Percentiles rank a stretch among this genome's conserved stretches.
These are phyloP conservation scores for Purpureocillium lavendulum DNA, from an alignment of 2,329 filamentous ascomycete genomes.

Conservation along the genomic window DNA sequence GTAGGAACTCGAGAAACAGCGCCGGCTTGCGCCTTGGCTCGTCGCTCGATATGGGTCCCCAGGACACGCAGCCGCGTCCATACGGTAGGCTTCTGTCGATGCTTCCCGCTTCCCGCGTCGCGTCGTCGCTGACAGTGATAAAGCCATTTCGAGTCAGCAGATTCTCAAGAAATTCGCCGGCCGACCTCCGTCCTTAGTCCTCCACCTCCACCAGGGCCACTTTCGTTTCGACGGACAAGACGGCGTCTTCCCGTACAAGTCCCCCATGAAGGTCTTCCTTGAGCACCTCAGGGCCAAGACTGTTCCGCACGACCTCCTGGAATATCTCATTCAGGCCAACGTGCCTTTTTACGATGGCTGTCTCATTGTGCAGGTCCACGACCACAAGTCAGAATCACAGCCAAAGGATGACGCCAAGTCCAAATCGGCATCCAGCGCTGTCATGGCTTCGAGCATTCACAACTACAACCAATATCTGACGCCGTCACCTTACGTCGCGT, in stretches of 20 bases:
- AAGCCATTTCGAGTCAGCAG: slow-evolving; percentile 66
- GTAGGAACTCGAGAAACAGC: slow-evolving; percentile 42
- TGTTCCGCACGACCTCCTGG: slow-evolving; percentile 81
- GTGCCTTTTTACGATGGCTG: slow-evolving; percentile 90
- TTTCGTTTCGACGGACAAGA: slow-evolving; percentile 93
- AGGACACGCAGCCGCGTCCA: slow-evolving; percentile 37
- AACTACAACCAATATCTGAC: slow-evolving; percentile 88
- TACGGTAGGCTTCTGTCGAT: slow-evolving; percentile 34
- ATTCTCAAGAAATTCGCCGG: slow-evolving; percentile 76
- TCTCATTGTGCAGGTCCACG: slow-evolving; percentile 87
- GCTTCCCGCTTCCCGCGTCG: neutral
- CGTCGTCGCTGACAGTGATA: neutral
- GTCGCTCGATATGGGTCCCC: slow-evolving; percentile 30
- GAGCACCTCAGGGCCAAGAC: slow-evolving; percentile 70
- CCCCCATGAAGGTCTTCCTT: slow-evolving; percentile 75
- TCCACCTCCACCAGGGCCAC: slow-evolving; percentile 78
- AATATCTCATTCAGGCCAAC: slow-evolving; percentile 61
- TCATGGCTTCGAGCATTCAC: slow-evolving; percentile 74
- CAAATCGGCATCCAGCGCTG: slow-evolving; percentile 48
- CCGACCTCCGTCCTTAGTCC: slow-evolving; percentile 70
- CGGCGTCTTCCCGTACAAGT: slow-evolving; percentile 84
- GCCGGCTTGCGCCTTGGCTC: slow-evolving; percentile 40
- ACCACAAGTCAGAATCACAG: slow-evolving; percentile 63
- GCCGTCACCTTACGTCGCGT: slow-evolving; percentile 77
- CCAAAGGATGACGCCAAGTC: slow-evolving; percentile 49